Conservation (phyloP, 192 early-diverging fungal species). For the Anaeromyces robustus region DNA sequence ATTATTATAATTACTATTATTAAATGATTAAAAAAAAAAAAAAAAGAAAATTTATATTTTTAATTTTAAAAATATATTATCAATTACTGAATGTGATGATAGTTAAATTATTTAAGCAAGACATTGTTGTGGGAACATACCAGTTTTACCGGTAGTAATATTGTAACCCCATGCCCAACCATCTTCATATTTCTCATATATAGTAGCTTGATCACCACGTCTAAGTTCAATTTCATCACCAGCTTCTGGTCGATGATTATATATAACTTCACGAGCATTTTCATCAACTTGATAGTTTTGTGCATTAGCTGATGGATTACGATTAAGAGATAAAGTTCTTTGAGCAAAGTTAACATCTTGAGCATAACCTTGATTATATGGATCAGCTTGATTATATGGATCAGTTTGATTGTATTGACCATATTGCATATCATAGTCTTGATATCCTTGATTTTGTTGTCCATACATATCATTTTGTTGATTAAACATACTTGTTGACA, state of each 20-base stretch:
- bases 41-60: too few relatives aligned
- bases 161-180: slow-evolving; percentile 4
- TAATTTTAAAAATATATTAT: too few relatives aligned
- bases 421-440: too few relatives aligned
- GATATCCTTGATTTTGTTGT: background rate
- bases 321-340: background rate
- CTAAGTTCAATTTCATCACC: background rate
- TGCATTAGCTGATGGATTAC: background rate
- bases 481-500: background rate
- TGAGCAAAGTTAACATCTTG: background rate
- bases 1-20: too few relatives aligned
- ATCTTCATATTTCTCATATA: background rate
- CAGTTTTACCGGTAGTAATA: slow-evolving; percentile 1
- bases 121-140: slow-evolving; percentile 4
- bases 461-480: background rate
- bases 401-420: background rate
- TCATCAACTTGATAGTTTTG: background rate
- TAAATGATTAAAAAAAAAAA: too few relatives aligned
- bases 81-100: too few relatives aligned
- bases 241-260: background rate
- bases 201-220: background rate
- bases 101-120: too few relatives aligned
- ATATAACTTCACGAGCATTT: background rate
- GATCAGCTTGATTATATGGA: background rate
- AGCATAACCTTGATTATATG: background rate